These are phyloP conservation scores for Chytriomyces confervae DNA, from an alignment of 192 early-diverging fungal species.

Conservation along the genomic window DNA sequence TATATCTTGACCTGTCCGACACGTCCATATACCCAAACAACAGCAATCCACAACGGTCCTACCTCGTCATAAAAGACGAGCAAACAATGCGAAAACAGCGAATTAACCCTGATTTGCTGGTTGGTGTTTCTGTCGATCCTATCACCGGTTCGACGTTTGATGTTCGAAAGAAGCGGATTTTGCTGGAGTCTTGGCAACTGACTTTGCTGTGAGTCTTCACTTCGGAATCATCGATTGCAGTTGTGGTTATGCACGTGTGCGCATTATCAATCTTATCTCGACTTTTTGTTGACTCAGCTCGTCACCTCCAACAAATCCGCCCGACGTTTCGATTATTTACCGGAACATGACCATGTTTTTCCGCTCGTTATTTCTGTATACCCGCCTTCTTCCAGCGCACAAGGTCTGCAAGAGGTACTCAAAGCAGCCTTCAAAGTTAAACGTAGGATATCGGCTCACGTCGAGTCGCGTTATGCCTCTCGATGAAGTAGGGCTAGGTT, in stretches of 20 bases:
- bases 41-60: too few species aligned
- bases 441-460: slow-evolving; percentile 72
- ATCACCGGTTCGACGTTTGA: slow-evolving; percentile 36
- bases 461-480: slow-evolving; percentile 55
- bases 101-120: slow-evolving; percentile 55
- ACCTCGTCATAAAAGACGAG: slow-evolving; percentile 72
- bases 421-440: slow-evolving; percentile 27
- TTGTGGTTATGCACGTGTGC: too few species aligned
- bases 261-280: too few species aligned
- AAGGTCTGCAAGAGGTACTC: slow-evolving; percentile 61
- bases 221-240: too few species aligned
- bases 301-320: slow-evolving; percentile 50
- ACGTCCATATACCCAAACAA: slow-evolving; percentile 29
- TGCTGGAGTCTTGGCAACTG: slow-evolving; percentile 87
- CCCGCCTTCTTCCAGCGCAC: slow-evolving; percentile 78
- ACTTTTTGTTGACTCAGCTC: neutral
- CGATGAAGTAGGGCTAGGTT: slow-evolving; percentile 72
- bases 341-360: slow-evolving; percentile 92
- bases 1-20: slow-evolving; percentile 78
- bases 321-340: slow-evolving; percentile 83
- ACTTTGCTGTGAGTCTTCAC: slow-evolving; percentile 45
- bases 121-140: slow-evolving; percentile 37
- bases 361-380: slow-evolving; percentile 78
- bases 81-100: slow-evolving; percentile 57
- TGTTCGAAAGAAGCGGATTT: slow-evolving; percentile 56